Conservation (phyloP, 768 basidiomycete species). For the Exsudoporus frostii region DNA sequence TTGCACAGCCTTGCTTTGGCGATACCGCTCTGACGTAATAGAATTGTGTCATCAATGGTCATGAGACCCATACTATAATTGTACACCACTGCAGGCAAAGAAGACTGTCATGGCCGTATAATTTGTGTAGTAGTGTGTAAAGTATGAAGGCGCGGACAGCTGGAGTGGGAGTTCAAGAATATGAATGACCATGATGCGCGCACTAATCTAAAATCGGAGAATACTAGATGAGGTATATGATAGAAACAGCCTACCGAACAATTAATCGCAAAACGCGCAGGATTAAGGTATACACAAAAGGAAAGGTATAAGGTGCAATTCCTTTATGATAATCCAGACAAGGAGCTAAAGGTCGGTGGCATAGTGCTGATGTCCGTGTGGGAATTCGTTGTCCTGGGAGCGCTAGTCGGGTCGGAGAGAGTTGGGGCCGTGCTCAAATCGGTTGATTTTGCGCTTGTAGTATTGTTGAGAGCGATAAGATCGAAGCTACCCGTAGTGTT, state of each 20-base stretch:
- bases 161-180: too few relatives aligned
- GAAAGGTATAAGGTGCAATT: background rate
- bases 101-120: background rate
- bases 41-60: too few relatives aligned
- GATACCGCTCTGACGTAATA: background rate
- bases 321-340: slow-evolving; percentile 1
- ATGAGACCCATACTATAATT: too few relatives aligned
- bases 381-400: slow-evolving; percentile 4
- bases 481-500: slow-evolving; percentile 19
- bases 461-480: slow-evolving; percentile 8
- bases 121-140: background rate
- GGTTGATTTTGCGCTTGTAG: background rate
- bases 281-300: background rate
- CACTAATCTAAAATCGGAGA: background rate
- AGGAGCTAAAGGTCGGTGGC: slow-evolving; percentile 10
- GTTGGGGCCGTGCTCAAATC: background rate
- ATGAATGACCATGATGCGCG: background rate
- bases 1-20: too few relatives aligned
- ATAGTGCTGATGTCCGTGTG: slow-evolving; percentile 18
- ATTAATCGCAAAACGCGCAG: background rate
- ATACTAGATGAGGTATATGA: background rate
- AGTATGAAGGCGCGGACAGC: background rate
- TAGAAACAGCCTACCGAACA: background rate
- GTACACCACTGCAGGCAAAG: background rate
- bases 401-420: background rate